Evolutionary conservation across 225 moss, liverwort and hornwort species (phyloP), one percentile per base, ranked within the genome.

Genomic region (Ulota crispa): DNA sequence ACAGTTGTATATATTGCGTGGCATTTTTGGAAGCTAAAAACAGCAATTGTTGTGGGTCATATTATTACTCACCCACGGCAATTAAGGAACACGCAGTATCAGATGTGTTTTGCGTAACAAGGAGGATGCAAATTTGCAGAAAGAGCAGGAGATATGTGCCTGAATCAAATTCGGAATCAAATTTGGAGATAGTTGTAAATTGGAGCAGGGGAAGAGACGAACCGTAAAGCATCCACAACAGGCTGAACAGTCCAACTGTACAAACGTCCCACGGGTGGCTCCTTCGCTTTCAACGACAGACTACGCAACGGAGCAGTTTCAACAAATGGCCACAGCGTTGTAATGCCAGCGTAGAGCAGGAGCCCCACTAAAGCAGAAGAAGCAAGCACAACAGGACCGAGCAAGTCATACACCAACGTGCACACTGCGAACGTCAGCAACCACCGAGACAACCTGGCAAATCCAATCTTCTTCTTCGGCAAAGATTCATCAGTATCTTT

Each of bases 401-500:
- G 85, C 21, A 64, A 37, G 20, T 87, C 91, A 34, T 87, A 89
- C 77, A 79, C 67, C 23, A 83, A 5, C 14, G 89, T 91, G 47
- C 89, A 91, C 59, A 89, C 83, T 0, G 91, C 89, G 26, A 89
- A 91, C 2, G 91, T 75, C 32, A 91, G 89, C 56, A 91, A 70
- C 96, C 96, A 97, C 57, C 92, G 87, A 11, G 89, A 92, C n/a
- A 97, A 87, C 90, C 92, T 97, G 3, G 86, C 88, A 79, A 97
- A 97, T 2, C 95, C 96, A 24, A 97, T 88, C 57, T 83, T 86
- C 73, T 83, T 88, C 26, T 76, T 84, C 0, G 78, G 87, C 12
- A 27, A 18, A 21, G 39, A 1, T 39, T 78, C 60, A 8, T 79
- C 80, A 43, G 83, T 77, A 60, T 82, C 83, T 64, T 79, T 83